Evolutionary conservation across 2,329 filamentous ascomycete species (phyloP).

Genomic region (Dichotomopilus funicola): DNA sequence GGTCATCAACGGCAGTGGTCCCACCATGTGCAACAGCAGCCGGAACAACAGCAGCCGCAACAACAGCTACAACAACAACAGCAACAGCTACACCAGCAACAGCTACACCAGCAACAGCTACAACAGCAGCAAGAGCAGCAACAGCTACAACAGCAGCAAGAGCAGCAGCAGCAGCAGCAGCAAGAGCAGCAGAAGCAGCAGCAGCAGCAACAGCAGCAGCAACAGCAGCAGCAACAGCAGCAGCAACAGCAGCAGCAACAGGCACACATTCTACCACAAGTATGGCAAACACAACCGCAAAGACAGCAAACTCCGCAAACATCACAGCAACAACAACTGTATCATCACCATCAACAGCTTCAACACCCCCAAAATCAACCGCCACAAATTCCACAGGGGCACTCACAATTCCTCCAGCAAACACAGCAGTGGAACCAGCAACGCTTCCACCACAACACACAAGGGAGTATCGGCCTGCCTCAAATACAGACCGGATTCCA

Average conservation of each 20-base stretch:
- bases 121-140: neutral
- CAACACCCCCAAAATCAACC: too few relatives aligned
- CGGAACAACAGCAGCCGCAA: neutral
- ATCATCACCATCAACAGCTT: neutral
- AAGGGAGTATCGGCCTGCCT: neutral
- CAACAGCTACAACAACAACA: neutral
- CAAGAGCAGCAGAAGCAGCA: neutral
- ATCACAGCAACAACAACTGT: neutral
- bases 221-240: neutral
- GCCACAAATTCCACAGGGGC: too few relatives aligned
- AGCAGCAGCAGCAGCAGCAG: neutral
- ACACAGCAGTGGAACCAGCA: conserved; percentile 3
- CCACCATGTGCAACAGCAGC: neutral
- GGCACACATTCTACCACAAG: neutral
- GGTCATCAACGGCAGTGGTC: neutral
- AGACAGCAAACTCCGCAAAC: neutral
- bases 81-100: neutral
- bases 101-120: too few relatives aligned
- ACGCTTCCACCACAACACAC: conserved; percentile 4
- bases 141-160: neutral
- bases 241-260: neutral
- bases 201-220: neutral
- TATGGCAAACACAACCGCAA: neutral
- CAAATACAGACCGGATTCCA: neutral
- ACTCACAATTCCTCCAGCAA: neutral